These are phyloP conservation scores for Wolfiporia cocos DNA, from an alignment of 1,284 basidiomycete species.

Conservation along the genomic window DNA sequence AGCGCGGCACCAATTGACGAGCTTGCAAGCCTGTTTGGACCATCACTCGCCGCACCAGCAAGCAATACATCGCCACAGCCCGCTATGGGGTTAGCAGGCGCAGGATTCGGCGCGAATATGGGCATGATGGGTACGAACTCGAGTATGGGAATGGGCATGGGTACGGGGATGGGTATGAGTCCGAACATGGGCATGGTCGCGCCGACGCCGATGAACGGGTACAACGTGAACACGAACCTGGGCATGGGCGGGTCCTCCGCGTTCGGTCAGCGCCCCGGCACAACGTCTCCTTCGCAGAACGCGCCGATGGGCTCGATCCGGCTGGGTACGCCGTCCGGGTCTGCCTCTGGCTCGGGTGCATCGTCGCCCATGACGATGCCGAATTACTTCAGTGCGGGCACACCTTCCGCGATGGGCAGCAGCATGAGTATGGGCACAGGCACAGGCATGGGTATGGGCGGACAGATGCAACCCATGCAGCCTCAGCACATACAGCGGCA, in stretches of 20 bases:
- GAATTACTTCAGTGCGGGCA: conserved; percentile 15
- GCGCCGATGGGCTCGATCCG: conserved; percentile 19
- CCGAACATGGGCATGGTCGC: conserved; percentile 9
- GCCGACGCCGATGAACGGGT: conserved; percentile 7
- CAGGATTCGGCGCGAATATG: not conserved
- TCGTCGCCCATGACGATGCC: conserved; percentile 9
- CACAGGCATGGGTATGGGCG: conserved; percentile 7
- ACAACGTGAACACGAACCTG: conserved; percentile 8
- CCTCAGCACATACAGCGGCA: conserved; percentile 15
- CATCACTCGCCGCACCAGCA: conserved; percentile 11
- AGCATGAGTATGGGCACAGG: conserved; percentile 12
- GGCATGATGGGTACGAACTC: conserved; percentile 14
- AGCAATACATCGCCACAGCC: conserved; percentile 5
- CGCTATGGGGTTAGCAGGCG: not conserved
- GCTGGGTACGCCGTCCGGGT: conserved; percentile 23
- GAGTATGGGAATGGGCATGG: conserved; percentile 2
- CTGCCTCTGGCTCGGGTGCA: conserved; percentile 7
- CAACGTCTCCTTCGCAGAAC: conserved; percentile 13
- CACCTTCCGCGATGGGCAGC: conserved; percentile 8
- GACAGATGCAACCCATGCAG: conserved; percentile 17
- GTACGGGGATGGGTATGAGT: conserved; percentile 3
- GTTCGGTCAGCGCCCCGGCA: conserved; percentile 11
- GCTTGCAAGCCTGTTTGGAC: conserved; percentile 40
- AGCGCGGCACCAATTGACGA: conserved; percentile 38
- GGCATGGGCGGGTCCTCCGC: conserved; percentile 6